A percentile compares a stretch with the other conserved stretches of the same genome.
These are phyloP conservation scores for Ceratobasidium papillatum DNA, from an alignment of 1,284 basidiomycete genomes.

Conservation along the genomic window DNA sequence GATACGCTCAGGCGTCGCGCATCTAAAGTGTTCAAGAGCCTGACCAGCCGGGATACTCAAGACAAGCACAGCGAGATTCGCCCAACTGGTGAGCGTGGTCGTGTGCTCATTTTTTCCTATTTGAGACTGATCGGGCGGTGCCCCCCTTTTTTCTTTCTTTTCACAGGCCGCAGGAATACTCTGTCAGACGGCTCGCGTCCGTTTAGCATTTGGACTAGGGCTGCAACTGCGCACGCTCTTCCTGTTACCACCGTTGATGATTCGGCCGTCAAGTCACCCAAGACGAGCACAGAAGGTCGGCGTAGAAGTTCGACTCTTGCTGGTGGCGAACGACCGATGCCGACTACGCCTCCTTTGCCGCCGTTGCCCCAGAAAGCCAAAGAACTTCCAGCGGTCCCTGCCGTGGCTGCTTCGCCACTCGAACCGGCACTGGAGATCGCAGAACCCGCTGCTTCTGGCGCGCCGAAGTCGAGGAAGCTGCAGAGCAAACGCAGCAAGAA, in stretches of 20 bases:
- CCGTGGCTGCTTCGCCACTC: neutral
- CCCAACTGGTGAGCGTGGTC: neutral
- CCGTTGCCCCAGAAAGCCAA: neutral
- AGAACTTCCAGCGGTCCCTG: neutral
- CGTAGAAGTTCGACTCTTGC: slow-evolving; percentile 32
- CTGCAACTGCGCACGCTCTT: slow-evolving; percentile 27
- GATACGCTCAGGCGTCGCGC: slow-evolving; percentile 15
- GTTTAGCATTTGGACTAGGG: slow-evolving; percentile 19
- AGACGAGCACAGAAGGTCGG: slow-evolving; percentile 13
- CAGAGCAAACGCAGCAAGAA: slow-evolving; percentile 22
- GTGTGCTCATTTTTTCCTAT: slow-evolving; percentile 8
- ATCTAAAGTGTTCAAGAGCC: slow-evolving; percentile 24
- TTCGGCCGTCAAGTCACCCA: neutral
- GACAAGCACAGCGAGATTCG: neutral
- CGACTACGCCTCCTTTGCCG: slow-evolving; percentile 9
- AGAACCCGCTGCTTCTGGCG: neutral
- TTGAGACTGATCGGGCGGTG: neutral
- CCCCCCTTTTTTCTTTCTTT: neutral
- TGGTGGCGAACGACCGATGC: slow-evolving; percentile 12
- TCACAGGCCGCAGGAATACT: slow-evolving; percentile 20
- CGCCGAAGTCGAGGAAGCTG: slow-evolving; percentile 6
- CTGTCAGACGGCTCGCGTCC: slow-evolving; percentile 15
- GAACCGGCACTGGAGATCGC: slow-evolving; percentile 13
- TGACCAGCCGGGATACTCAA: slow-evolving; percentile 5
- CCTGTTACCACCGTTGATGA: neutral